Evolutionary conservation across 768 basidiomycete species (phyloP), one percentile per base, ranked within the genome.

Genomic region (Chalciporus sphaerocephalus): DNA sequence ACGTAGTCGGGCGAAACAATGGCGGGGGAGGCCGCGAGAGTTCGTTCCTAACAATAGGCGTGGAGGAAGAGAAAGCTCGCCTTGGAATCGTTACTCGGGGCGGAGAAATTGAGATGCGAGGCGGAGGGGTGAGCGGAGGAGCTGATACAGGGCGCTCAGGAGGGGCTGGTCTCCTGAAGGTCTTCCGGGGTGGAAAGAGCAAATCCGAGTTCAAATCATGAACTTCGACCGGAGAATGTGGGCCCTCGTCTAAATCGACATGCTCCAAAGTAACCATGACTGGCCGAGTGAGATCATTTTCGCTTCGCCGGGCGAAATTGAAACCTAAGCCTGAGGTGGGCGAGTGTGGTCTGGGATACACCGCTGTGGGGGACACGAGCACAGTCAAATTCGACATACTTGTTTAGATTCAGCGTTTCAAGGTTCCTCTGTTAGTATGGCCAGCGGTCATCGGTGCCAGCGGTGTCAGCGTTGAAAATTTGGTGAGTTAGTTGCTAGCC

Each of bases 1-100:
- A 88, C 0, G 87, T 85, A 6, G 79, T 85, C 0, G 87, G 87
- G n/a, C 87, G 83, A 27, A 87, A 73, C 38, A 86, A 68, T 38
- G 81, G 79, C 13, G 84, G 84, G 44, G 80, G 75, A 40, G 84
- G 84, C 5, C 71, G 76, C 25, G 78, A 61, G 22, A 80, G 70
- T 48, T 80, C 76, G 10, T 74, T 40, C 9, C 51, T 54, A 13
- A 53, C 40, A 2, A 50, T 10, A 3, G 47, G 42, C 2, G 46
- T 27, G n/a, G 51, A 53, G 0, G 60, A 41, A 24, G 54, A 56
- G 28, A 50, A 52, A 5, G 42, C 17, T 23, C 51, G 59, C 16
- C 52, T 48, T 25, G 59, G 46, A 16, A 43, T 3, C 43, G 34
- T 39, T 38, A 16, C 46, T 42, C 44, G 24, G 34, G 44, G 51